Percentiles rank a stretch among this genome's conserved stretches.
These are phyloP conservation scores for Pichia occidentalis DNA, from an alignment of 805 yeast genomes.

Conservation along the genomic window DNA sequence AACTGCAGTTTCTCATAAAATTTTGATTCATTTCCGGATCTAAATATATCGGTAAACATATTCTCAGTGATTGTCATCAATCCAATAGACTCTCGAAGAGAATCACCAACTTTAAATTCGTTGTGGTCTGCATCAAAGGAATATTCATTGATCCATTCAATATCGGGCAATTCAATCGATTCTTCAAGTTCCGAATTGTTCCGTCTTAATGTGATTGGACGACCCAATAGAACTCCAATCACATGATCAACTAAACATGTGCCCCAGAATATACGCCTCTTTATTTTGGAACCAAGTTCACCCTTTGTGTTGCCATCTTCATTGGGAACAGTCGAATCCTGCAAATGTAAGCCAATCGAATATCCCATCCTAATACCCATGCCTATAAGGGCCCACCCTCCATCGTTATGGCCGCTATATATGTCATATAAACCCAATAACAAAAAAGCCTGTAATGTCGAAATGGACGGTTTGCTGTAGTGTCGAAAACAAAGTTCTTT, in stretches of 20 bases:
- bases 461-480: slow-evolving; percentile 41
- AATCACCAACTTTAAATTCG: slow-evolving; percentile 34
- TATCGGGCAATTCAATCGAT: slow-evolving; percentile 51
- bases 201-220: slow-evolving; percentile 49
- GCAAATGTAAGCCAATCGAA: slow-evolving; percentile 59
- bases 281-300: slow-evolving; percentile 34
- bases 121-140: slow-evolving; percentile 29
- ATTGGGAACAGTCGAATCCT: slow-evolving; percentile 2
- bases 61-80: slow-evolving; percentile 40
- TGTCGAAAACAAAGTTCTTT: slow-evolving; percentile 36
- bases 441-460: slow-evolving; percentile 52
- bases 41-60: slow-evolving; percentile 40
- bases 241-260: slow-evolving; percentile 59
- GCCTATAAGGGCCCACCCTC: slow-evolving; percentile 61
- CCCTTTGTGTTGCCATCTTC: slow-evolving; percentile 21
- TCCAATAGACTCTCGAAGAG: slow-evolving; percentile 37
- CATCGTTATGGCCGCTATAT: slow-evolving; percentile 51
- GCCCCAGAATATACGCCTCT: slow-evolving; percentile 62
- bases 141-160: slow-evolving; percentile 56
- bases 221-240: slow-evolving; percentile 50
- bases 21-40: neutral
- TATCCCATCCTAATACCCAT: slow-evolving; percentile 59
- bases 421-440: slow-evolving; percentile 58
- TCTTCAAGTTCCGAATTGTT: slow-evolving; percentile 57
- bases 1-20: neutral